Evolutionary conservation across 2,329 filamentous ascomycete genomes (phyloP), one percentile per base, ranked within the genome.

Genomic region (Aspergillus candidus): DNA sequence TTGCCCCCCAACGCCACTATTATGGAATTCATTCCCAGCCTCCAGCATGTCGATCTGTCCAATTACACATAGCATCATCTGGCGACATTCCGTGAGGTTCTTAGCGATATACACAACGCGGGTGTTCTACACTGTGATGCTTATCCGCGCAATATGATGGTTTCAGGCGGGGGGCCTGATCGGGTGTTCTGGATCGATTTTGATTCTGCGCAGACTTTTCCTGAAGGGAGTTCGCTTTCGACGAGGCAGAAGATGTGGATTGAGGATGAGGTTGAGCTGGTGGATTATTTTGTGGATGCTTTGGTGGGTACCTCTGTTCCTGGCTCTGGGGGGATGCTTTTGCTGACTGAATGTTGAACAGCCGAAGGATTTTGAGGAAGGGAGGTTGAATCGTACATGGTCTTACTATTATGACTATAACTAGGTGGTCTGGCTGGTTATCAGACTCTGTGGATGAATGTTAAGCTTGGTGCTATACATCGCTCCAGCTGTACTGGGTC

Each of bases 181-280:
- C 46, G 47, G 35, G 46, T 52, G 8, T 44, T 56, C 30, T 53
- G 52, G 47, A 43, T 56, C 14, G 50, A 52, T 38, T 56, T 56
- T 38, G 50, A 53, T 33, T 45, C 32, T 33, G 50, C 54, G 4
- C 49, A 50, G 14, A 50, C 40, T 2, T 50, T 52, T 12, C n/a
- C 49, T 10, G 47, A 50, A 14, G 30, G 22, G 22, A 4, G 7
- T 17, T 13, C 11, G 32, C 47, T 41, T 17, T 30, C 43, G 13
- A n/a, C 35, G 22, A 41, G 13, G 27, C 41, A 41, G 33, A 11
- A 35, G 6, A 27, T 4, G 7, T 51, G 45, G 52, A 4, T 55
- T 6, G 12, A 41, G 30, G 30, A 48, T 14, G 52, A 55, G 37
- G 32, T 34, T 35, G 40, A 51, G 18, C 15, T 50, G 38, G 38